A percentile compares a stretch with the other conserved stretches of the same genome.
These are phyloP conservation scores for Coemansia sp. DNA, from an alignment of 192 early-diverging fungal species.

Conservation along the genomic window DNA sequence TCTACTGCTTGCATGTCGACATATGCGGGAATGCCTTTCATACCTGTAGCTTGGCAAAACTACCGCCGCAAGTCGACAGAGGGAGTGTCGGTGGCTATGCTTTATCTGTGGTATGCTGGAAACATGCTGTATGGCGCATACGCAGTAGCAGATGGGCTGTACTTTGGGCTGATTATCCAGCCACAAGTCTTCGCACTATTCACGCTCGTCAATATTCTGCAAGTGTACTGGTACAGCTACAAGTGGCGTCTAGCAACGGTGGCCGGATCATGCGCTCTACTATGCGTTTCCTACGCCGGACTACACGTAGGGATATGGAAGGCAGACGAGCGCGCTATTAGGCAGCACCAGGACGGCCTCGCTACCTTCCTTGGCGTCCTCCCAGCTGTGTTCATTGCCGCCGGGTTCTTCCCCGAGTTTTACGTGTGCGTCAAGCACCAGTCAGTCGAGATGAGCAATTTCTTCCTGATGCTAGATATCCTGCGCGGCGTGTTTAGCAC, in stretches of 20 bases:
- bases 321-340: slow-evolving; percentile 28
- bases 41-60: slow-evolving; percentile 55
- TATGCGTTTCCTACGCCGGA: slow-evolving; percentile 36
- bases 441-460: slow-evolving; percentile 54
- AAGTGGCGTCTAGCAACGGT: slow-evolving; percentile 13
- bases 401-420: slow-evolving; percentile 53
- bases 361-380: slow-evolving; percentile 47
- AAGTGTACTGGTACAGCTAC: slow-evolving; percentile 49
- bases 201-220: slow-evolving; percentile 48
- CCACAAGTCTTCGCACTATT: slow-evolving; percentile 53
- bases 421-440: slow-evolving; percentile 51
- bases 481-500: slow-evolving; percentile 50
- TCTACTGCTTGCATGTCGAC: background rate
- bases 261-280: background rate
- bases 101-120: slow-evolving; percentile 50
- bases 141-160: slow-evolving; percentile 33
- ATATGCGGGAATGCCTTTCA: background rate
- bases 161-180: slow-evolving; percentile 51
- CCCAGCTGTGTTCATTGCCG: slow-evolving; percentile 47
- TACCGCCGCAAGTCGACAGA: slow-evolving; percentile 49
- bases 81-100: slow-evolving; percentile 48
- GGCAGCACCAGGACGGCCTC: slow-evolving; percentile 12
- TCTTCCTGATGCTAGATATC: slow-evolving; percentile 47
- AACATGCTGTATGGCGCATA: slow-evolving; percentile 52
- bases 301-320: slow-evolving; percentile 52